Conservation (phyloP, 495 filamentous ascomycete genomes). For the Neurospora discreta region DNA sequence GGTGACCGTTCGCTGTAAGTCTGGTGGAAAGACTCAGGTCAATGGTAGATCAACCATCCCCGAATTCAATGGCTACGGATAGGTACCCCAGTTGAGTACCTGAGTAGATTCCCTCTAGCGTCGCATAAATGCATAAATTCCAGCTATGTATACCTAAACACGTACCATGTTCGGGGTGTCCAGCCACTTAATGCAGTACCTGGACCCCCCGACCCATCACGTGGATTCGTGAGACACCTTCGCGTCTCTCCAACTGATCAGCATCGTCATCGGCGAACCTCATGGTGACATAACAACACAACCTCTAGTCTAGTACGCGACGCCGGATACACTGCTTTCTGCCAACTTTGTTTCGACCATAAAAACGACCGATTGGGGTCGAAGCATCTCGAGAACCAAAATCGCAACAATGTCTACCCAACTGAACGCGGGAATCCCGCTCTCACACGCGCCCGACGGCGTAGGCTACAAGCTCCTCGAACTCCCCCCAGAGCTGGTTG, state of each 20-base stretch:
- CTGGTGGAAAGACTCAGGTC: too few species aligned
- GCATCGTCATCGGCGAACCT: not conserved
- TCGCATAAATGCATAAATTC: too few species aligned
- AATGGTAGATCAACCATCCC: too few species aligned
- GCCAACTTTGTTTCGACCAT: not conserved
- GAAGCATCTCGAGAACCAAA: not conserved
- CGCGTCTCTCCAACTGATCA: not conserved
- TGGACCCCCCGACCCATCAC: too few species aligned
- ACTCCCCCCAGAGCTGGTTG: constrained; percentile 61
- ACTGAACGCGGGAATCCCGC: constrained; percentile 45
- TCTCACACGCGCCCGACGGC: constrained; percentile 47
- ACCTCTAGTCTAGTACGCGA: not conserved
- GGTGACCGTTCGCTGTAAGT: too few species aligned
- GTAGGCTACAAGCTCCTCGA: constrained; percentile 68
- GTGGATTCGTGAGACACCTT: not conserved
- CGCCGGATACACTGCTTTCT: not conserved
- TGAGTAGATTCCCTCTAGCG: too few species aligned
- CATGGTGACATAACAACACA: not conserved
- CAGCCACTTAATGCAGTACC: too few species aligned
- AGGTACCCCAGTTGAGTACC: too few species aligned
- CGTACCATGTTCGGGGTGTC: too few species aligned
- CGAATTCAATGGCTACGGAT: too few species aligned
- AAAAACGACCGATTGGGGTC: not conserved
- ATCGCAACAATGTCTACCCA: constrained; percentile 45
- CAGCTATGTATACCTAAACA: too few species aligned